Evolutionary conservation across 371 early-diverging fungal species (phyloP).

Genomic region (Mortierella sp.): DNA sequence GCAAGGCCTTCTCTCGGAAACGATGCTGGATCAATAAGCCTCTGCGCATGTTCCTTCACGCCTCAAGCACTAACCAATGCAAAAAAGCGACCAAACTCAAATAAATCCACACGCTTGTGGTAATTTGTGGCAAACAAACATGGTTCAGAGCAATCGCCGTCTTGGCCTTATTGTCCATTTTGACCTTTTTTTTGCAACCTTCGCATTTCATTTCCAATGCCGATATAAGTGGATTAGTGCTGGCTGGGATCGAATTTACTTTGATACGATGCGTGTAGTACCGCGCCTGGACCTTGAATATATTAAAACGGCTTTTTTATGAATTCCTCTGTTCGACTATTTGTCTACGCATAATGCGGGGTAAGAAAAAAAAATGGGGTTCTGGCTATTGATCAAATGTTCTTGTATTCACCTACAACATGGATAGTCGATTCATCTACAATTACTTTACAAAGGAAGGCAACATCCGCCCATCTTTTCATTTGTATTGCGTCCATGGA

Average conservation of each 20-base stretch:
- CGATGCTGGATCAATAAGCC: too few relatives aligned
- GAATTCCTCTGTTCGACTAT: background rate
- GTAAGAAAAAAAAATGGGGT: conserved; percentile 3
- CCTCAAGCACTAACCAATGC: too few relatives aligned
- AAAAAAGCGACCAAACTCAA: too few relatives aligned
- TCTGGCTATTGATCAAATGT: background rate
- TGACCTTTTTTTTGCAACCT: background rate
- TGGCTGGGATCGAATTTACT: background rate
- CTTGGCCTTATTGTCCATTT: background rate
- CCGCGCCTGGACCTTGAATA: background rate
- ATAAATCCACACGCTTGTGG: too few relatives aligned
- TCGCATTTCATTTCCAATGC: background rate
- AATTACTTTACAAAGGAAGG: too few relatives aligned
- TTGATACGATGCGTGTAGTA: background rate
- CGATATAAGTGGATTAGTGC: background rate
- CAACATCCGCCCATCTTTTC: too few relatives aligned
- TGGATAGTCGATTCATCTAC: too few relatives aligned
- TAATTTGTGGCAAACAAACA: background rate
- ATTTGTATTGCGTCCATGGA: too few relatives aligned
- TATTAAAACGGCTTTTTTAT: background rate
- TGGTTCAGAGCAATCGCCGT: conserved; percentile 5
- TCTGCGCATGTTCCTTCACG: too few relatives aligned
- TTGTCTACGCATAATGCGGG: background rate
- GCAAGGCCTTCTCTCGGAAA: too few relatives aligned
- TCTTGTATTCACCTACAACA: background rate